Conservation (phyloP, 495 filamentous ascomycete genomes). For the Coniosporium apollinis region DNA sequence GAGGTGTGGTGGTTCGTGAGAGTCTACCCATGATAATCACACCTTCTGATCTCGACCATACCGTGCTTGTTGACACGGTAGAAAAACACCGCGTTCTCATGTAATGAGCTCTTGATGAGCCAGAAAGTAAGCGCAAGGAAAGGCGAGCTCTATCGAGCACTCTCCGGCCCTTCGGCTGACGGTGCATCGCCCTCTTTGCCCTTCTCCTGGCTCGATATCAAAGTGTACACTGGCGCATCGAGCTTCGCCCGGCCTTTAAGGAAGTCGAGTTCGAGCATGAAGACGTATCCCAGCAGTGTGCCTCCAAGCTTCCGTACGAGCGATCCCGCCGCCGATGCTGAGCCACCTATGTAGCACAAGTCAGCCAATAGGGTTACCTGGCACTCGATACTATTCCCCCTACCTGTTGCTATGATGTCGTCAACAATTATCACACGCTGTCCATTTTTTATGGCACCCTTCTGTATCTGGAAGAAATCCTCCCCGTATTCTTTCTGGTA, state of each 20-base stretch:
- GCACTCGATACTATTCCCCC: too few species aligned
- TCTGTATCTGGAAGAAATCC: slow-evolving; percentile 94
- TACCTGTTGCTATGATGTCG: slow-evolving; percentile 97
- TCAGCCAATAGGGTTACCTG: too few species aligned
- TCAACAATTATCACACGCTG: slow-evolving; percentile 88
- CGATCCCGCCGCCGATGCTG: slow-evolving; percentile 70
- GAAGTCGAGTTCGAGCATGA: slow-evolving; percentile 92
- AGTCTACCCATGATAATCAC: too few species aligned
- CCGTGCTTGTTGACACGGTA: too few species aligned
- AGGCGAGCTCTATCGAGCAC: too few species aligned
- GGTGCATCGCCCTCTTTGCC: not conserved
- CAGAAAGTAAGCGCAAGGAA: too few species aligned
- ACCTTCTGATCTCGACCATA: too few species aligned
- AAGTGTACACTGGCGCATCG: slow-evolving; percentile 65
- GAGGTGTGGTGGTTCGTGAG: too few species aligned
- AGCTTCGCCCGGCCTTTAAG: slow-evolving; percentile 85
- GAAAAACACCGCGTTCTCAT: not conserved
- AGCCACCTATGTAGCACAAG: slow-evolving; percentile 51
- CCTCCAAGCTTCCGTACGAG: slow-evolving; percentile 77
- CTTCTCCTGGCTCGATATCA: slow-evolving; percentile 47
- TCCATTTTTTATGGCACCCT: slow-evolving; percentile 63
- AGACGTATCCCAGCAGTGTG: slow-evolving; percentile 72
- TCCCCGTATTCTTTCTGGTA: slow-evolving; percentile 95
- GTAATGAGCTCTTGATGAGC: not conserved
- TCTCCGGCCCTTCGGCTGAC: too few species aligned